Evolutionary conservation across 345 rosid genomes (phyloP).

Genomic region (Aurinia saxatilis): DNA sequence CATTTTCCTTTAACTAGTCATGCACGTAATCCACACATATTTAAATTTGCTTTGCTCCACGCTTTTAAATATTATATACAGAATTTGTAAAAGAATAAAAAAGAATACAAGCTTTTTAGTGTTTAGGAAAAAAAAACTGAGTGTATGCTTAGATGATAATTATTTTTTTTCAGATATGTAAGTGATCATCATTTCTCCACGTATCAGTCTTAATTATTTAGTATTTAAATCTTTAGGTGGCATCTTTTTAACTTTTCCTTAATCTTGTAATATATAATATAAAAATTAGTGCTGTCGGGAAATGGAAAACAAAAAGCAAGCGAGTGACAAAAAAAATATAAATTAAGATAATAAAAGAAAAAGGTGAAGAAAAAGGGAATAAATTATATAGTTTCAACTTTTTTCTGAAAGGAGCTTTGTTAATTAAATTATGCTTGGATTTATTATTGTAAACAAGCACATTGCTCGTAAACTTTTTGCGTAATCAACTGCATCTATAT

Average conservation of each 20-base stretch:
- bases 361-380: constrained; percentile 13
- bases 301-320: constrained; percentile 33
- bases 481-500: neutral
- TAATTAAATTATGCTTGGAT: neutral
- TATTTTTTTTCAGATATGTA: neutral
- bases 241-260: constrained; percentile 19
- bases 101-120: neutral
- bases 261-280: constrained; percentile 20
- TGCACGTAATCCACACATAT: constrained; percentile 12
- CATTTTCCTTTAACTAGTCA: neutral
- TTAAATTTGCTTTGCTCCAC: neutral
- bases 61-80: neutral
- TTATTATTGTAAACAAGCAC: neutral
- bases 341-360: constrained; percentile 19
- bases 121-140: neutral
- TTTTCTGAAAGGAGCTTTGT: constrained; percentile 8
- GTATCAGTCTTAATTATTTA: constrained; percentile 16
- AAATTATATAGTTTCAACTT: neutral
- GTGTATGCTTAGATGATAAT: too few relatives aligned
- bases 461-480: neutral
- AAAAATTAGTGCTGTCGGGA: constrained; percentile 22
- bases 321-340: constrained; percentile 7
- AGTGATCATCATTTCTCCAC: constrained; percentile 20
- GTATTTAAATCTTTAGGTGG: constrained; percentile 12
- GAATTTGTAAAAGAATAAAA: neutral